A percentile compares a stretch with the other conserved stretches of the same genome.
Evolutionary conservation across 2,329 filamentous ascomycete species (phyloP).

Genomic region (Xylariaceae sp.): DNA sequence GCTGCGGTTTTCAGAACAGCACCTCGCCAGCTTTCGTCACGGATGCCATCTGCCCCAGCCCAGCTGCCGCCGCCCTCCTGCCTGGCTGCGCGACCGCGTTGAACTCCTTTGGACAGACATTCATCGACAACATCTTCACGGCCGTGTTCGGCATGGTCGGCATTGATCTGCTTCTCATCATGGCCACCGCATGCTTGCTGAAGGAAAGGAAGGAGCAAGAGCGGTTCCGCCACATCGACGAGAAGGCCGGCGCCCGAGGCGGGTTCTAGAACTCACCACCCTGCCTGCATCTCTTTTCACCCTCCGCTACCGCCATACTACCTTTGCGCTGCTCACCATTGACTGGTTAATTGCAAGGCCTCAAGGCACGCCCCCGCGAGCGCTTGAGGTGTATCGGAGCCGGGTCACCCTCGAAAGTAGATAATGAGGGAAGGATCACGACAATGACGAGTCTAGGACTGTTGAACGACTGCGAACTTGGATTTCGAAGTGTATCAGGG

Average conservation of each 20-base stretch:
- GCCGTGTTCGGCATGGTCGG: slow-evolving; percentile 75
- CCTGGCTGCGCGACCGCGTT: slow-evolving; percentile 67
- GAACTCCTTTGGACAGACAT: slow-evolving; percentile 63
- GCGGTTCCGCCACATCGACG: slow-evolving; percentile 74
- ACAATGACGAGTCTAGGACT: too few species aligned
- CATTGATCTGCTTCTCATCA: slow-evolving; percentile 62
- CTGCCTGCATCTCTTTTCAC: neutral
- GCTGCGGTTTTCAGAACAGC: slow-evolving; percentile 75
- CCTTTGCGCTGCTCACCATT: slow-evolving; percentile 6
- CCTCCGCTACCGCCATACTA: slow-evolving; percentile 4
- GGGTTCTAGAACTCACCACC: slow-evolving; percentile 36
- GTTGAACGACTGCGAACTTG: too few species aligned
- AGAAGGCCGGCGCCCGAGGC: slow-evolving; percentile 61
- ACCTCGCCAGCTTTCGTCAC: slow-evolving; percentile 68
- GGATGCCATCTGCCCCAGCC: slow-evolving; percentile 63
- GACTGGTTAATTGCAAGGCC: slow-evolving; percentile 13
- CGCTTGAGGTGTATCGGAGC: slow-evolving; percentile 4
- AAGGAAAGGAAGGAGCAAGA: slow-evolving; percentile 78
- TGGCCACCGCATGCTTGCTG: slow-evolving; percentile 69
- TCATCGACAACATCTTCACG: slow-evolving; percentile 74
- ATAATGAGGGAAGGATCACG: too few species aligned
- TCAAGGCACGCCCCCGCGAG: slow-evolving; percentile 4
- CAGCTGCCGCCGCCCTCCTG: slow-evolving; percentile 65
- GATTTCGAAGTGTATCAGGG: too few species aligned
- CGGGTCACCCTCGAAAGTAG: too few species aligned